phyloP scores from a whole-genome alignment of 2,329 filamentous ascomycete genomes.

The Emmonsiellopsis sp. region DNA sequence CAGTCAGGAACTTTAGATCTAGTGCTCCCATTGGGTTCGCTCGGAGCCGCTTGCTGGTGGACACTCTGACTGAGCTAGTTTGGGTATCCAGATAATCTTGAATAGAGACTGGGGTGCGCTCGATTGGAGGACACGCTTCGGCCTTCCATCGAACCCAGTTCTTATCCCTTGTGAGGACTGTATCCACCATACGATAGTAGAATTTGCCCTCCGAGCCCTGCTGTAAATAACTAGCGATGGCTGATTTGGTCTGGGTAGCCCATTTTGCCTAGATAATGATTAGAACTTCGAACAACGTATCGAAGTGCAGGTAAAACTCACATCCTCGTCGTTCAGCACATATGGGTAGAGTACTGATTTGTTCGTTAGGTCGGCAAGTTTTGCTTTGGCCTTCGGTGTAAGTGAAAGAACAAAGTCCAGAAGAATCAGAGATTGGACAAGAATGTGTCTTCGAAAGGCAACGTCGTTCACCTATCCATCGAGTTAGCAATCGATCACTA shows the following conservation, averaged over 20 bases:
- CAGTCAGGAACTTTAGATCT: conserved; percentile 68
- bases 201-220: conserved; percentile 76
- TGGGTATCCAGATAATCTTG: conserved; percentile 63
- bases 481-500: conserved; percentile 15
- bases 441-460: conserved; percentile 84
- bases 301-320: conserved; percentile 31
- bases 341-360: conserved; percentile 83
- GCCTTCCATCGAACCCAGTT: conserved; percentile 99
- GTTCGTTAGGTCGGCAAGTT: conserved; percentile 64
- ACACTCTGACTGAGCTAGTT: conserved; percentile 54
- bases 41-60: conserved; percentile 62
- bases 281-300: not conserved
- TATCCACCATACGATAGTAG: conserved; percentile 95
- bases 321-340: conserved; percentile 71
- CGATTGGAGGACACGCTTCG: conserved; percentile 82
- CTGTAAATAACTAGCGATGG: conserved; percentile 75
- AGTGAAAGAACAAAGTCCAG: conserved; percentile 93
- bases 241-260: conserved; percentile 67
- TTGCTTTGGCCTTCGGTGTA: conserved; percentile 71
- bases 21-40: conserved; percentile 62
- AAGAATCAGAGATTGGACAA: conserved; percentile 90
- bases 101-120: conserved; percentile 61
- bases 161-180: conserved; percentile 88
- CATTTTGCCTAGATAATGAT: conserved; percentile 58
- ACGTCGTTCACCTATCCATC: conserved; percentile 69